Base-by-base conservation (phyloP, 2,329 filamentous ascomycete species). In the Apiospora saccharicola region DNA sequence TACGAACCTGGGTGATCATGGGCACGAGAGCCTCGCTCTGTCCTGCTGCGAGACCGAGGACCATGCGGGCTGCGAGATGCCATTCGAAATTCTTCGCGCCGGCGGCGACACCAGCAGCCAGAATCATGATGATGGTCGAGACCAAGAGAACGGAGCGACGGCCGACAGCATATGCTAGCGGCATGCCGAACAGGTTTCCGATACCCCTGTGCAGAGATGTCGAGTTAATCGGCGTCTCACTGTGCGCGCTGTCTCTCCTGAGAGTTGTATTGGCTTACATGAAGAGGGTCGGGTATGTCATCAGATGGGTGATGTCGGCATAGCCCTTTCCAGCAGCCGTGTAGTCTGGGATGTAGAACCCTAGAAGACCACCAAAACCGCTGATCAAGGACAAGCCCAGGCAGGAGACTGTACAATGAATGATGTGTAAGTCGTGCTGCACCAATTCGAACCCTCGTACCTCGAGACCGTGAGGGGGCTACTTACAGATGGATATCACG, bases 11-110 rank as follows among this genome's bases (percentile, higher is more conserved):
- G 3, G 73, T 77, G 44, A 85, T 84, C 80, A 85, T 80, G 0
- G 83, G 83, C 2, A 83, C 80, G 4, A 85, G 76, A 4, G 83
- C 82, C 72, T 85, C 83, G 69, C 81, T 83, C 73, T 85, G 83
- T 10, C 83, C 83, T 7, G 83, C 82, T 2, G 82, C 80, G 6
- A 85, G 72, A 0, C 82, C 82, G 8, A 85, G 75, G 0, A 85
- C 61, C 78, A 82, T 81, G 2, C 83, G 79, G 1, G 80, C 79
- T 1, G 75, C 80, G 30, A 84, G 79, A 71, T 85, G 83, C 75
- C 77, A 81, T 43, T 82, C 80, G 57, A 80, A 82, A 47, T 72
- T 76, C n/a, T 74, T 75, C 6, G 76, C 75, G 0, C 68, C 70
- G 1, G 78, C 80, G 37, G 79, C 82, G 16, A 82, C 73, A 7